Evolutionary conservation across 108 stramenopile species (phyloP), one percentile per base, ranked within the genome.

Genomic region (Conticribra guillardii): DNA sequence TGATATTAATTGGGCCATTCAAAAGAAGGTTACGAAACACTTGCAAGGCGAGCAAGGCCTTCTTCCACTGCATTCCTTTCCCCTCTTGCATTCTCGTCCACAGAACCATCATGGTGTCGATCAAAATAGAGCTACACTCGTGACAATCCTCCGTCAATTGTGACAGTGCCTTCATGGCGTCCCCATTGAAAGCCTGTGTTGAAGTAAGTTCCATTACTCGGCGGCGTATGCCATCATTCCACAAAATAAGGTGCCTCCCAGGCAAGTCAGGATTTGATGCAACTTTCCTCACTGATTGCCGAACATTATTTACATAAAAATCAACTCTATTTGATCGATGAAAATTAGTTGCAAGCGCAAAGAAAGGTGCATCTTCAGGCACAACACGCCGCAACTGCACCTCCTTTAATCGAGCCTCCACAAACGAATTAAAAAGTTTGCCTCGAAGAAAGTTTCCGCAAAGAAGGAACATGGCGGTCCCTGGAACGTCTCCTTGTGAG

Each of bases 21-120:
- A 82, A 47, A 1, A 84, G 64, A 11, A 84, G 65, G 28, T 69
- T 60, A 44, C 77, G 72, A 52, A 84, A 55, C 16, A 84, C 24
- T 27, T 79, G 71, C 44, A 84, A 34, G 23, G 74, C 76, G 24
- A 82, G 77, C 21, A 74, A 54, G 18, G 76, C 48, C 48, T 82
- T 77, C 54, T 76, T 80, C 76, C 76, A 81, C 37, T 78, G 63
- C 58, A 64, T 56, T 17, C 74, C 77, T 37, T 69, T 81, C n/a
- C 65, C 59, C 37, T 84, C 84, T 21, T 69, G 72, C 9, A 82
- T 76, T 11, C 84, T 71, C 41, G 77, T 60, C 84, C 84, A 84
- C 19, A 79, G 47, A 23, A 84, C 71, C 61, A 78, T 81, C 55
- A 84, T 69, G 0, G 67, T 62, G 29, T 84, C 71, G 22, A 73